Conservation (phyloP, 345 rosid species). For the Eucalyptus sp. region DNA sequence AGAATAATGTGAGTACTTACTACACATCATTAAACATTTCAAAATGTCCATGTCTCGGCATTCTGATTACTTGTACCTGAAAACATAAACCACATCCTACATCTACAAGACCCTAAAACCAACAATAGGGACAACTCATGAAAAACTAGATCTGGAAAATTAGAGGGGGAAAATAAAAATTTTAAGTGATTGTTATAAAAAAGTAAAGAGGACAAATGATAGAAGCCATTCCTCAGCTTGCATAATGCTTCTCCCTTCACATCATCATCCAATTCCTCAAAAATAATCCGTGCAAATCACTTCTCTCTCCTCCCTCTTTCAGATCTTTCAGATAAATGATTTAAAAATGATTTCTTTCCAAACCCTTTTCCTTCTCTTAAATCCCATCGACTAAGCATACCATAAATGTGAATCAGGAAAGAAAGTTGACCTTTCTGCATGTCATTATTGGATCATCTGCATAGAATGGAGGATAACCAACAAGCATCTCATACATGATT, state of each 20-base stretch:
- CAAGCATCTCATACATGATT: slow-evolving; percentile 85
- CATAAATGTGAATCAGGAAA: neutral
- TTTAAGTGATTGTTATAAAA: neutral
- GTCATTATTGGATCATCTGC: slow-evolving; percentile 82
- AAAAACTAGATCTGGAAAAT: neutral
- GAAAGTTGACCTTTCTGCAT: slow-evolving; percentile 74
- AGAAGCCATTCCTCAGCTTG: neutral
- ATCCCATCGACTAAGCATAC: neutral
- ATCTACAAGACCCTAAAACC: neutral
- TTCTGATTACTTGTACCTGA: neutral
- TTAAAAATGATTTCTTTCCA: neutral
- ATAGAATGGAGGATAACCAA: slow-evolving; percentile 80
- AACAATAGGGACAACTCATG: neutral
- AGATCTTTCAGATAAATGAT: neutral
- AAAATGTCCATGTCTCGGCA: neutral
- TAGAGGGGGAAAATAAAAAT: neutral
- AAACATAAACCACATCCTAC: neutral
- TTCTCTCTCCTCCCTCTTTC: neutral
- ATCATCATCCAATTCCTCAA: neutral
- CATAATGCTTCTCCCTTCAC: neutral
- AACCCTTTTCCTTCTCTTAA: neutral
- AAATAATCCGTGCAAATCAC: neutral
- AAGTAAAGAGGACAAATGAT: neutral
- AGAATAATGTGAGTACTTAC: neutral
- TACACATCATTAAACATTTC: neutral